A percentile compares a stretch with the other conserved stretches of the same genome.
These are phyloP conservation scores for Mrakia hoshinonis DNA, from an alignment of 768 basidiomycete genomes.

Conservation along the genomic window DNA sequence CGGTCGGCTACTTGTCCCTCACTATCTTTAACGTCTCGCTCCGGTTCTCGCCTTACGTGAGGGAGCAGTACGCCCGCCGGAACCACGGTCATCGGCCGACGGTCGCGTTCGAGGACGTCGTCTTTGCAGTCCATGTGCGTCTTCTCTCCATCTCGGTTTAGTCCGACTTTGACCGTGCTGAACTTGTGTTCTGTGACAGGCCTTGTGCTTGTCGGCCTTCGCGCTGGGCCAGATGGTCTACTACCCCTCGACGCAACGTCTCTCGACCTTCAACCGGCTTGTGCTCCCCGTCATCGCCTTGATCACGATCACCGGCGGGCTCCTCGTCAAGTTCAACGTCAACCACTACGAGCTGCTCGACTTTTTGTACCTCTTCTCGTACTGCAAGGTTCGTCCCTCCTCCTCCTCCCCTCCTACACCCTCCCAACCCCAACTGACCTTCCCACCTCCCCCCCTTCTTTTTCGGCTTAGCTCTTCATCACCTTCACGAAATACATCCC, in stretches of 20 bases:
- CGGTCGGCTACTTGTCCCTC: conserved; percentile 40
- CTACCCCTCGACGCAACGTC: conserved; percentile 8
- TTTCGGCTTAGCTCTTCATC: conserved; percentile 40
- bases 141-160: too few relatives aligned
- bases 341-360: conserved; percentile 28
- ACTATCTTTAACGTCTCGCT: conserved; percentile 40
- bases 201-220: conserved; percentile 31
- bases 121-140: conserved; percentile 41
- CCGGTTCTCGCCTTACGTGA: conserved; percentile 36
- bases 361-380: conserved; percentile 32
- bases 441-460: conserved; percentile 32
- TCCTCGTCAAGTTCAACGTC: background rate
- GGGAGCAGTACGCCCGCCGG: conserved; percentile 40
- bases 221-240: conserved; percentile 25
- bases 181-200: conserved; percentile 31
- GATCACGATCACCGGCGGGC: background rate
- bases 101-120: conserved; percentile 42
- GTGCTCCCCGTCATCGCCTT: conserved; percentile 5
- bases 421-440: background rate
- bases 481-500: conserved; percentile 44
- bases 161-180: too few relatives aligned
- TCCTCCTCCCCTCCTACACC: background rate
- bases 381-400: conserved; percentile 19
- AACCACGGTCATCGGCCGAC: conserved; percentile 42
- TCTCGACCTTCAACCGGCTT: conserved; percentile 13